phyloP scores from a whole-genome alignment of 2,329 filamentous ascomycete genomes.

The Hypoxylon sp. region DNA sequence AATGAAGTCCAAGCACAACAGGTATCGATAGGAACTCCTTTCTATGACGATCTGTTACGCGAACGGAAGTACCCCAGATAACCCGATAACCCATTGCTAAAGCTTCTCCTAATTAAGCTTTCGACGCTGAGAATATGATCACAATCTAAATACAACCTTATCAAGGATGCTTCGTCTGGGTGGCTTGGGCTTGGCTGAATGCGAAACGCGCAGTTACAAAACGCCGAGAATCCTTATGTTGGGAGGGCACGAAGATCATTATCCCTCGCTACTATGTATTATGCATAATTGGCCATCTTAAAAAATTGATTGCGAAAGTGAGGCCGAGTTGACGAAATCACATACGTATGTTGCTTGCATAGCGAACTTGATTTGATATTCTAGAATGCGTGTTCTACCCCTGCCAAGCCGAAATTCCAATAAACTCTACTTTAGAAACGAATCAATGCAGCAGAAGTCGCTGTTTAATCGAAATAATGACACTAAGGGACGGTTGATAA shows the following conservation, averaged over 20 bases:
- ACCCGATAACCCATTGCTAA: background rate
- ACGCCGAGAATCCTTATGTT: background rate
- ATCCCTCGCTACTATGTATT: background rate
- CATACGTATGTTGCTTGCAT: background rate
- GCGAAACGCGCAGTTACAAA: background rate
- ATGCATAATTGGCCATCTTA: background rate
- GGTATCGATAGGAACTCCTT: background rate
- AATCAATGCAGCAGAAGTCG: background rate
- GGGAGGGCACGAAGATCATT: background rate
- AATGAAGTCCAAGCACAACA: background rate
- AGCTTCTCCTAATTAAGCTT: background rate
- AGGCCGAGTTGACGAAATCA: background rate
- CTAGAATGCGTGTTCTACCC: background rate
- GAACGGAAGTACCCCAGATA: background rate
- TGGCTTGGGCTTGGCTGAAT: background rate
- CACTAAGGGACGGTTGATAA: conserved; percentile 7
- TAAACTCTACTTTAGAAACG: background rate
- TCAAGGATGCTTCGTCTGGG: background rate
- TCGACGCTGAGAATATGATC: background rate
- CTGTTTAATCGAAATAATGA: background rate
- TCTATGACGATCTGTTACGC: background rate
- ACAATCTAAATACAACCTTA: background rate
- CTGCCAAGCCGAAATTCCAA: background rate
- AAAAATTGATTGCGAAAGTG: background rate
- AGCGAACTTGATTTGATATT: background rate